Percentiles rank a stretch among this genome's conserved stretches.
Conservation (phyloP, 2,329 filamentous ascomycete species). For the Elsinoe fawcettii region DNA sequence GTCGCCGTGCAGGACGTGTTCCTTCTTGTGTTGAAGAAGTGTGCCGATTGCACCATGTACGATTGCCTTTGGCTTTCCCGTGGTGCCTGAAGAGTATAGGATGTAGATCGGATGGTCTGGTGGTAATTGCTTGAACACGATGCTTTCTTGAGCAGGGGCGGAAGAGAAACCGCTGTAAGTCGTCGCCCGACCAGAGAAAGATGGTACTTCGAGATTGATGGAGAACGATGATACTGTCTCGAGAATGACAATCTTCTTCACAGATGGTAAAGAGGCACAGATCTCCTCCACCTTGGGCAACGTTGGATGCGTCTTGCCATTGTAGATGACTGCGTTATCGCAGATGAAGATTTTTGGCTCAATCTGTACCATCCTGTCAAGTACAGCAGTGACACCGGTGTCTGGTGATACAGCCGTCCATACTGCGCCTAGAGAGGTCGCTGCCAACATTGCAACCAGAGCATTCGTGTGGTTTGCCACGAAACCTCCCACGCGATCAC, state of each 20-base stretch:
- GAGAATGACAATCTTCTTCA: constrained; percentile 68
- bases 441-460: constrained; percentile 77
- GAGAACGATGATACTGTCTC: constrained; percentile 16
- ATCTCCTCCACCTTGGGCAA: constrained; percentile 73
- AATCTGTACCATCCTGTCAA: constrained; percentile 82
- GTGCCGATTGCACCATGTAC: constrained; percentile 87
- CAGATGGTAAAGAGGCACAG: constrained; percentile 54
- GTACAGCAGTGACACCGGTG: constrained; percentile 80
- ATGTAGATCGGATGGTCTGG: constrained; percentile 90
- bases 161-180: constrained; percentile 35
- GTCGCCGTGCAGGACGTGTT: constrained; percentile 80
- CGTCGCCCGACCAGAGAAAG: constrained; percentile 28
- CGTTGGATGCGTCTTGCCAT: constrained; percentile 80
- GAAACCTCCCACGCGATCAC: constrained; percentile 61
- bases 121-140: constrained; percentile 64
- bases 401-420: constrained; percentile 94
- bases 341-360: constrained; percentile 74
- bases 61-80: constrained; percentile 81
- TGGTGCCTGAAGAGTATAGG: constrained; percentile 88
- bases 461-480: constrained; percentile 86
- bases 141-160: constrained; percentile 26
- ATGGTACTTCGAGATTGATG: neutral
- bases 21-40: constrained; percentile 93
- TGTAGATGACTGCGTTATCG: constrained; percentile 84
- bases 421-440: constrained; percentile 73